Base-by-base conservation (phyloP, 2,329 filamentous ascomycete species). In the Aspergillus arachidicola region DNA sequence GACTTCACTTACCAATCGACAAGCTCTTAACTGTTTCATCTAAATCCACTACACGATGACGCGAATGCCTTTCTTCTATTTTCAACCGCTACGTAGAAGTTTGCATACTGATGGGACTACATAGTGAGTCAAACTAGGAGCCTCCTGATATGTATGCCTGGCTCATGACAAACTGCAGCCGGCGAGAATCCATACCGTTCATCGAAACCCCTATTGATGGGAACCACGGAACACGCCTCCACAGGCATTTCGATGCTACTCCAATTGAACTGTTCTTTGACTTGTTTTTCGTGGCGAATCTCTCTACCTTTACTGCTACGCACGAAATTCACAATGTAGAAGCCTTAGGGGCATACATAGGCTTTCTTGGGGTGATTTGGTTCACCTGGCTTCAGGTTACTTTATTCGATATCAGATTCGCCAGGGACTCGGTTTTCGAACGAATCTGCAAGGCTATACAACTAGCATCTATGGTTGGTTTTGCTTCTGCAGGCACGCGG, bases 381-480 rank as follows among this genome's bases (percentile, higher is more conserved):
- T 85, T 89, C 63, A 89, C 86, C n/a, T 91, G 89, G 89, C 82
- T 89, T 41, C 81, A 88, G 63, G 84, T 87, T 28, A 83, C 84
- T 9, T 76, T 90, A 1, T 89, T 87, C 72, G 89, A 91, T 73
- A 84, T 90, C 41, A 86, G 88, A 0, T 91, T 89, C 71, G 83
- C 86, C 1, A 82, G 85, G 28, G 88, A 91, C 73, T 87, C 84
- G 45, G 79, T 90, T 38, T 88, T 90, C 68, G 86, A 89, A 67
- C 84, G 88, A 36, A 68, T 82, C 32, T 84, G 83, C 64, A 86
- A 88, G 70, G 85, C 83, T 3, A 66, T 86, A 2, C 87, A 90
- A 66, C 84, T 91, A 6, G 87, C 84, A 30, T 84, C 87, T 46
- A 87, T 91, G 85, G 82, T 89, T 48, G 87, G 86, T 2, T 89